Conservation (phyloP, 2,329 filamentous ascomycete species). For the Thermomyces lanuginosus region DNA sequence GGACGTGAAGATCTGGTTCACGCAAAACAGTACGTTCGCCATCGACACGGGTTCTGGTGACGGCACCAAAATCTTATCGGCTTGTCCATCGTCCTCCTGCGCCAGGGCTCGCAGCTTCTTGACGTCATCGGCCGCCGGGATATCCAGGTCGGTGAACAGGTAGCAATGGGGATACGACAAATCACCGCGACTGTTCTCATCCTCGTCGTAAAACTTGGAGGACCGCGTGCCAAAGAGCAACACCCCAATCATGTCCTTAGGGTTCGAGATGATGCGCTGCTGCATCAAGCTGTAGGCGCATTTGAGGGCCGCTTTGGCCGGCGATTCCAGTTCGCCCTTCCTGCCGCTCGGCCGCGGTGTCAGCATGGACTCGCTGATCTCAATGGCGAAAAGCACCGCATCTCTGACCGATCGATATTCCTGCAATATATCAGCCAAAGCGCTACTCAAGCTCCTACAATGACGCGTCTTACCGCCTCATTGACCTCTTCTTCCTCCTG, state of each 20-base stretch:
- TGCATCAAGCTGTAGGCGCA: conserved; percentile 93
- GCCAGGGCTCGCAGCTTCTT: conserved; percentile 60
- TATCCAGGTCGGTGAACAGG: conserved; percentile 69
- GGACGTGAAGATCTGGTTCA: conserved; percentile 90
- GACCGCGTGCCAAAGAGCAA: conserved; percentile 78
- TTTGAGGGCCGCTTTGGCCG: conserved; percentile 71
- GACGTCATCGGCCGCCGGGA: conserved; percentile 76
- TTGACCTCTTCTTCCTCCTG: conserved; percentile 34
- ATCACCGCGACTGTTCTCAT: conserved; percentile 38
- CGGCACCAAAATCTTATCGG: conserved; percentile 51
- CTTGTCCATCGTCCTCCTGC: conserved; percentile 61
- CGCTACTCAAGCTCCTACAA: neutral
- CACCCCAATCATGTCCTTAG: conserved; percentile 93
- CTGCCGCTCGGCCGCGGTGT: conserved; percentile 48
- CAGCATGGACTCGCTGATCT: conserved; percentile 81
- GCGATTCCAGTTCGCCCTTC: conserved; percentile 62
- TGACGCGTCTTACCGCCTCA: conserved; percentile 20
- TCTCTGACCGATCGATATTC: conserved; percentile 87
- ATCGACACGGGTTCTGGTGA: conserved; percentile 57
- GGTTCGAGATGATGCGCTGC: conserved; percentile 92
- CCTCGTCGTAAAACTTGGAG: conserved; percentile 59
- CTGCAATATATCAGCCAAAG: conserved; percentile 27
- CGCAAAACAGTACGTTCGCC: conserved; percentile 82
- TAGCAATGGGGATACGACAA: conserved; percentile 81
- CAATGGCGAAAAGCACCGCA: conserved; percentile 93